These are phyloP conservation scores for Nemania bipapillata DNA, from an alignment of 2,329 filamentous ascomycete genomes.

Conservation along the genomic window DNA sequence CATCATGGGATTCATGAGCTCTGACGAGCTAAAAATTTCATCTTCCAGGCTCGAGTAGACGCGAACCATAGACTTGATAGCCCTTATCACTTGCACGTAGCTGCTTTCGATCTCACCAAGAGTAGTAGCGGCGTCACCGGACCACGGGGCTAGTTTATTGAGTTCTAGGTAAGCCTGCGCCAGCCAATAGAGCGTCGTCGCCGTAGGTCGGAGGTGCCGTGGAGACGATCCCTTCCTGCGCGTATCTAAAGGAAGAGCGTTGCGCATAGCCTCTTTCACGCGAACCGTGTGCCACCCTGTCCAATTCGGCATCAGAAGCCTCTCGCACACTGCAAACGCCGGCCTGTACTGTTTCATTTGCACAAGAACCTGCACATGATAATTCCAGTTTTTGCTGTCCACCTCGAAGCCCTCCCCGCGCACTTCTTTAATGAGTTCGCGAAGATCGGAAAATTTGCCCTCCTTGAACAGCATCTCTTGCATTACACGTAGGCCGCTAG, in stretches of 20 bases:
- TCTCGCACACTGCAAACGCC: conserved; percentile 80
- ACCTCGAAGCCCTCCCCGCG: conserved; percentile 75
- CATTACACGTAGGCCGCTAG: conserved; percentile 62
- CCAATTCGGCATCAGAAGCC: conserved; percentile 80
- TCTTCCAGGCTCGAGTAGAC: conserved; percentile 45
- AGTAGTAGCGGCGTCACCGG: conserved; percentile 56
- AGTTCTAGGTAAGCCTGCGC: conserved; percentile 63
- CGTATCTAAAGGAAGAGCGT: conserved; percentile 53
- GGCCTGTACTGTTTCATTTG: conserved; percentile 67
- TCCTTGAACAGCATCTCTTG: conserved; percentile 57
- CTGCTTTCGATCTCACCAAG: conserved; percentile 54
- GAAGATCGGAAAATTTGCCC: conserved; percentile 60
- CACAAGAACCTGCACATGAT: conserved; percentile 75
- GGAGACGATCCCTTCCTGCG: conserved; percentile 55
- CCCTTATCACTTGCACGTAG: conserved; percentile 50
- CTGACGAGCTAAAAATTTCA: conserved; percentile 42
- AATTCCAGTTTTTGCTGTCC: conserved; percentile 83
- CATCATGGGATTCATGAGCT: conserved; percentile 28
- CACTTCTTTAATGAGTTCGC: conserved; percentile 65
- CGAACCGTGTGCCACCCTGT: conserved; percentile 71
- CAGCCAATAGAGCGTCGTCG: conserved; percentile 61
- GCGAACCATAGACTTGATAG: conserved; percentile 50
- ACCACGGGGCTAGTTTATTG: conserved; percentile 62
- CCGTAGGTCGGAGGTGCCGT: conserved; percentile 54
- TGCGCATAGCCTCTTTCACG: conserved; percentile 42